These are phyloP conservation scores for Guadua angustifolia DNA, from an alignment of 176 grass and related monocot genomes.

Conservation along the genomic window DNA sequence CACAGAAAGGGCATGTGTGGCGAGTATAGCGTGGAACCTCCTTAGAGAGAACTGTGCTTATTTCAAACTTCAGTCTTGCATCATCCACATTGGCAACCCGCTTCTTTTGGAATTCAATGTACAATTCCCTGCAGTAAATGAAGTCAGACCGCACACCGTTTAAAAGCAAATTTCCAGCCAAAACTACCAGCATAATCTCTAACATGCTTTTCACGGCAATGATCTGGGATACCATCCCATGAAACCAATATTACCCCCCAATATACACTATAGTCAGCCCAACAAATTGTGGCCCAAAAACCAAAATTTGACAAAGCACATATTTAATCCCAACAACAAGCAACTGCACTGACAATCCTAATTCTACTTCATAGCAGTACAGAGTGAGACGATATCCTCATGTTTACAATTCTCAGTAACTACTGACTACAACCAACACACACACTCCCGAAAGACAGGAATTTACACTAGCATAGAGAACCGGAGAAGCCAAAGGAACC, in stretches of 20 bases:
- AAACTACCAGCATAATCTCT: slow-evolving; percentile 1
- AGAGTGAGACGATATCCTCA: neutral
- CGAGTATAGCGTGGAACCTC: slow-evolving; percentile 59
- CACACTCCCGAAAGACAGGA: neutral
- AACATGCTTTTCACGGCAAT: neutral
- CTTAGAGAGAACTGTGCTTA: slow-evolving; percentile 83
- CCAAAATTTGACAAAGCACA: neutral
- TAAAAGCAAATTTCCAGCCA: slow-evolving; percentile 1
- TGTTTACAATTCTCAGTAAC: neutral
- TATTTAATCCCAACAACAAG: slow-evolving; percentile 13
- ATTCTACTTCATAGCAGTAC: neutral
- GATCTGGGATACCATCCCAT: neutral
- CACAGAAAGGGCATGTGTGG: slow-evolving; percentile 1
- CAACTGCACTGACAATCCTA: neutral
- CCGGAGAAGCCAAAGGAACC: slow-evolving; percentile 1
- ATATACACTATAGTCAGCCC: neutral
- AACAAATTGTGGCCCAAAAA: neutral
- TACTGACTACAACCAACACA: neutral
- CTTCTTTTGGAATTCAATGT: slow-evolving; percentile 84
- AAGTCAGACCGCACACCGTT: neutral
- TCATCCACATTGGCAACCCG: slow-evolving; percentile 66
- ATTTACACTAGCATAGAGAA: neutral
- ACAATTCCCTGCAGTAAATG: slow-evolving; percentile 60
- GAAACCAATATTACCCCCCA: neutral
- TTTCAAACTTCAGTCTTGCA: slow-evolving; percentile 82